Percentiles rank a stretch among this genome's conserved stretches.
Conservation (phyloP, 768 basidiomycete species). For the Clitopilus hobsonii region DNA sequence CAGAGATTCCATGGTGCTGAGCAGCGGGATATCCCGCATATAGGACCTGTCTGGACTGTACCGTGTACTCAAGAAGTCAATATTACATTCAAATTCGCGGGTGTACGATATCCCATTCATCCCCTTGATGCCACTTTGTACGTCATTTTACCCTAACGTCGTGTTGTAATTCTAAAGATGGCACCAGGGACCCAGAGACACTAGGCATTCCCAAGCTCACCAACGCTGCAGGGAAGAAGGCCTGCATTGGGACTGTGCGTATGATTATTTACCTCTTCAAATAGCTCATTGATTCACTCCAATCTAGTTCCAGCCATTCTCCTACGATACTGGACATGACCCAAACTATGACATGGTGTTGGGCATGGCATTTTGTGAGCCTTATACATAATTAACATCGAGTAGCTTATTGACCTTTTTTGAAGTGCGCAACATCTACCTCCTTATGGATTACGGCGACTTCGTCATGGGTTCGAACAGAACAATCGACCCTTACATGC, state of each 20-base stretch:
- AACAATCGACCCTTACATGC: constrained; percentile 50
- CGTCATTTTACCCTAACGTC: constrained; percentile 10
- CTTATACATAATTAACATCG: background rate
- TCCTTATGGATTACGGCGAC: constrained; percentile 61
- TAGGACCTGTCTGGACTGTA: constrained; percentile 52
- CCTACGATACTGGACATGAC: constrained; percentile 33
- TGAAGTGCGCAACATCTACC: constrained; percentile 63
- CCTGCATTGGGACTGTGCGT: constrained; percentile 38
- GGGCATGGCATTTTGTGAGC: constrained; percentile 71
- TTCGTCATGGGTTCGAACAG: constrained; percentile 40
- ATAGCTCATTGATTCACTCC: constrained; percentile 1
- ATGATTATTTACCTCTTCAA: background rate
- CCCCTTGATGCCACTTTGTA: constrained; percentile 61
- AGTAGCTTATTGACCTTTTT: background rate
- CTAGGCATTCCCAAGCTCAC: constrained; percentile 24
- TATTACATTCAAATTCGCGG: constrained; percentile 59
- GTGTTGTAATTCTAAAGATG: background rate
- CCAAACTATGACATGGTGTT: constrained; percentile 60
- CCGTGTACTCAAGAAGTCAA: constrained; percentile 65
- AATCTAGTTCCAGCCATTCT: constrained; percentile 66
- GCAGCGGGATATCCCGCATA: constrained; percentile 28
- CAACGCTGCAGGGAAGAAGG: constrained; percentile 25
- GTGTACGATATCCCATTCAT: constrained; percentile 54
- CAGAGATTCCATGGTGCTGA: constrained; percentile 48
- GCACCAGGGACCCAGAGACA: constrained; percentile 22